These are phyloP conservation scores for Jaapia argillacea DNA, from an alignment of 768 basidiomycete species.

Conservation along the genomic window DNA sequence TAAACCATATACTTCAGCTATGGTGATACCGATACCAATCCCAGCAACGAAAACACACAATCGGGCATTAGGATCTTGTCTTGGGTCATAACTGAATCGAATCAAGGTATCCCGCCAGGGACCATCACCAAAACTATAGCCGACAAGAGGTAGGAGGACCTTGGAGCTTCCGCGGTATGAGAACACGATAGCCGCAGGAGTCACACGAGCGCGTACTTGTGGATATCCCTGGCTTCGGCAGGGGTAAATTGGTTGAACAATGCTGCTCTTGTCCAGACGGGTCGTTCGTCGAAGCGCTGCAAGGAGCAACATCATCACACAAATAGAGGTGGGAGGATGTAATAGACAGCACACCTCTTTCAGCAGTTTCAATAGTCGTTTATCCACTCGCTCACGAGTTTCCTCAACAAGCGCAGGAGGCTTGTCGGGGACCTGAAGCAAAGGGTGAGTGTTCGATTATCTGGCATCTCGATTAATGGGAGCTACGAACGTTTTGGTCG, in stretches of 20 bases:
- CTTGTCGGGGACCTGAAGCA: constrained; percentile 48
- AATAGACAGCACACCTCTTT: constrained; percentile 30
- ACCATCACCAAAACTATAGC: constrained; percentile 88
- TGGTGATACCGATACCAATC: background rate
- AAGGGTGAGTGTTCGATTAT: constrained; percentile 3
- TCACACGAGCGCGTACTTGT: constrained; percentile 57
- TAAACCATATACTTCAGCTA: too few species aligned
- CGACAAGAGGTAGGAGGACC: constrained; percentile 65
- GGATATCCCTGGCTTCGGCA: constrained; percentile 58
- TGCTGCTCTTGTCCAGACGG: constrained; percentile 84
- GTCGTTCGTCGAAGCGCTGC: constrained; percentile 65
- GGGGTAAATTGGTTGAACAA: constrained; percentile 73
- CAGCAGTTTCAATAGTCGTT: constrained; percentile 42
- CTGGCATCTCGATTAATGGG: too few species aligned
- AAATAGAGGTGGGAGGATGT: background rate
- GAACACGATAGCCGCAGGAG: constrained; percentile 2
- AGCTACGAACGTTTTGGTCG: constrained; percentile 45
- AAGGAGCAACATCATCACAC: background rate
- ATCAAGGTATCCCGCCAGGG: constrained; percentile 90
- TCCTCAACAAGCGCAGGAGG: constrained; percentile 56
- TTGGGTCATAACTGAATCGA: constrained; percentile 83
- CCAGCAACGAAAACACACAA: constrained; percentile 46
- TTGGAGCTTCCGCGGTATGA: constrained; percentile 84
- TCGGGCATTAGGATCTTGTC: constrained; percentile 58
- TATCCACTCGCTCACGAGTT: constrained; percentile 42